phyloP scores from a whole-genome alignment of 768 basidiomycete species.

The Pilatotrama ljubarskyi region DNA sequence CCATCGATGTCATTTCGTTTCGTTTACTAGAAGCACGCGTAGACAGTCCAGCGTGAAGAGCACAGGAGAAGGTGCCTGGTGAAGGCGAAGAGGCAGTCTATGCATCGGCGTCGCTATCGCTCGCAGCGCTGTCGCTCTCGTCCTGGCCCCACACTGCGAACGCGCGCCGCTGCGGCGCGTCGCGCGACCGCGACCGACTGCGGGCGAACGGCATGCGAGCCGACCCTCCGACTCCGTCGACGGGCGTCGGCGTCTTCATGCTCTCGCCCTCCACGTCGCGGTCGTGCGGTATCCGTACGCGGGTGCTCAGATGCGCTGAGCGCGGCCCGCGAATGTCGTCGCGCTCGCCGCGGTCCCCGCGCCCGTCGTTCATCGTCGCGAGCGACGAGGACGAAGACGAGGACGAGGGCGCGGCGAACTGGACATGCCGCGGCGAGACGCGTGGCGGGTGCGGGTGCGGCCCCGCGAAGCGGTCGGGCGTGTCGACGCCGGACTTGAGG shows the following conservation, averaged over 20 bases:
- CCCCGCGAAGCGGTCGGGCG: constrained; percentile 59
- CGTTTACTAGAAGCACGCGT: background rate
- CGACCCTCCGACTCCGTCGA: constrained; percentile 22
- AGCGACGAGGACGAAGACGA: constrained; percentile 43
- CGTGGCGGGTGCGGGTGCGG: constrained; percentile 50
- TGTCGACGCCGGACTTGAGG: constrained; percentile 59
- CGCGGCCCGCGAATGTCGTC: constrained; percentile 50
- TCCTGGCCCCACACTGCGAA: constrained; percentile 90
- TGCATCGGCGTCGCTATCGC: constrained; percentile 55
- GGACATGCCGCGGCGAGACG: constrained; percentile 51
- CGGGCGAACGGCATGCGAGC: constrained; percentile 28
- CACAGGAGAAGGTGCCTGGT: no score
- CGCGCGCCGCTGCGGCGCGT: constrained; percentile 23
- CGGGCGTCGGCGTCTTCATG: constrained; percentile 61
- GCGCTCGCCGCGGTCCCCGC: constrained; percentile 48
- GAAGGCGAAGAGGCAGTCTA: no score
- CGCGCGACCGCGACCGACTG: constrained; percentile 27
- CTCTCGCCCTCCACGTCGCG: constrained; percentile 56
- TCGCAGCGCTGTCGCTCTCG: constrained; percentile 83
- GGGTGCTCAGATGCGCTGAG: constrained; percentile 34
- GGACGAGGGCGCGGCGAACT: constrained; percentile 36
- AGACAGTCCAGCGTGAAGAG: no score
- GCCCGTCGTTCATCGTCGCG: constrained; percentile 38
- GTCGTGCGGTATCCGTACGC: constrained; percentile 54
- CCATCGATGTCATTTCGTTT: background rate